These are phyloP conservation scores for Colletotrichum neosansevieriae DNA, from an alignment of 2,329 filamentous ascomycete genomes.

Conservation along the genomic window DNA sequence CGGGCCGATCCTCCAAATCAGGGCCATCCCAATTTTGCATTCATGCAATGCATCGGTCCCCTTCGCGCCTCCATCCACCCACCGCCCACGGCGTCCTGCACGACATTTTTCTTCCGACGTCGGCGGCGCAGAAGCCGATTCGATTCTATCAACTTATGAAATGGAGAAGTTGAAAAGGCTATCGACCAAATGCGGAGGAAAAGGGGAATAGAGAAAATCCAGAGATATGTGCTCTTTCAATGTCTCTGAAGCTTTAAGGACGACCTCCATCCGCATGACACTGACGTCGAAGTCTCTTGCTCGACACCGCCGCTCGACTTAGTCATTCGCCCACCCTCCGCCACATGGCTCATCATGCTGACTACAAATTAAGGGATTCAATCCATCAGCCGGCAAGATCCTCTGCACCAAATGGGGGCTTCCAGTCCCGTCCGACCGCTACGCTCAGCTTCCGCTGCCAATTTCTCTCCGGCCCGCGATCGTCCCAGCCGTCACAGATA, in stretches of 20 bases:
- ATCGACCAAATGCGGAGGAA: background rate
- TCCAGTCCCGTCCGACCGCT: conserved; percentile 9
- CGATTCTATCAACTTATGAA: no score
- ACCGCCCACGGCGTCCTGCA: conserved; percentile 13
- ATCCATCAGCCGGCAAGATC: background rate
- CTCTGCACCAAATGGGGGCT: conserved; percentile 4
- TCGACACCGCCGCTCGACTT: background rate
- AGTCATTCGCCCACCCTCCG: background rate
- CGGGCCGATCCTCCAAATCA: conserved; percentile 10
- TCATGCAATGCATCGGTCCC: conserved; percentile 38
- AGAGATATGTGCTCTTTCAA: conserved; percentile 8
- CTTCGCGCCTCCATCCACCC: conserved; percentile 3
- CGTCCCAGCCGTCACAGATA: conserved; percentile 36
- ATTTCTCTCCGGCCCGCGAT: conserved; percentile 33
- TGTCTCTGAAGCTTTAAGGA: conserved; percentile 3
- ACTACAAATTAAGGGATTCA: conserved; percentile 2
- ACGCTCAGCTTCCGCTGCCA: conserved; percentile 16
- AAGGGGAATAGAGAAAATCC: background rate
- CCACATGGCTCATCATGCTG: background rate
- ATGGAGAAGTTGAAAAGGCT: background rate
- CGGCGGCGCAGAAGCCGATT: background rate
- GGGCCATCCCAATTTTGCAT: conserved; percentile 34
- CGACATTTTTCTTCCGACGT: conserved; percentile 5
- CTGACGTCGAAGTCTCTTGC: conserved; percentile 16
- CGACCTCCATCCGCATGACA: conserved; percentile 25